phyloP scores from a whole-genome alignment of 2,329 filamentous ascomycete species.

The Didymella pomorum region DNA sequence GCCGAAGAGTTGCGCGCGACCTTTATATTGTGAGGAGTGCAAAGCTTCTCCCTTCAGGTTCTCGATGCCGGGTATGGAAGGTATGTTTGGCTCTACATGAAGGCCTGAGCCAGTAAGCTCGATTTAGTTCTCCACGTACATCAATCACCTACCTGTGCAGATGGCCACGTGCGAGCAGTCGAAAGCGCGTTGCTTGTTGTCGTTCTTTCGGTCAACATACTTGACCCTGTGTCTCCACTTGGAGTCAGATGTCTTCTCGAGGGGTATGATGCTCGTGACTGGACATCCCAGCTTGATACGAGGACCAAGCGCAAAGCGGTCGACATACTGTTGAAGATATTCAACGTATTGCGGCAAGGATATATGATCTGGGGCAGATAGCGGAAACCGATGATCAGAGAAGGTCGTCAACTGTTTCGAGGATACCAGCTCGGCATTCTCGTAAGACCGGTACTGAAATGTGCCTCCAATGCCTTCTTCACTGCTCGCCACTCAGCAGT shows the following conservation, averaged over 20 bases:
- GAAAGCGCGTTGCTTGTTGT: conserved; percentile 28
- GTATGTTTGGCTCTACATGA: conserved; percentile 44
- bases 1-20: conserved; percentile 36
- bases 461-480: conserved; percentile 57
- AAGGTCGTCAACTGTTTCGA: conserved; percentile 62
- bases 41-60: conserved; percentile 37
- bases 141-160: conserved; percentile 28
- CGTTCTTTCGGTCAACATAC: conserved; percentile 29
- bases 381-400: conserved; percentile 58
- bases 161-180: conserved; percentile 44
- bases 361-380: conserved; percentile 50
- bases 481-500: conserved; percentile 24
- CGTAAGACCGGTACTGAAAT: conserved; percentile 58
- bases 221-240: conserved; percentile 42
- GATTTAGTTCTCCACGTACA: neutral
- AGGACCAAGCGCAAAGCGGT: conserved; percentile 34
- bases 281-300: conserved; percentile 39
- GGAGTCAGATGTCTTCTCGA: conserved; percentile 27
- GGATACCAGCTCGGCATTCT: conserved; percentile 61
- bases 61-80: conserved; percentile 40
- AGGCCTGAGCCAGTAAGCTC: conserved; percentile 20
- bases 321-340: conserved; percentile 41
- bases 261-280: conserved; percentile 34
- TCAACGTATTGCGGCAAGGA: conserved; percentile 45
- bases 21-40: conserved; percentile 44